Conservation (phyloP, 257 asterid genomes). For the Schizonepeta tenuifolia region DNA sequence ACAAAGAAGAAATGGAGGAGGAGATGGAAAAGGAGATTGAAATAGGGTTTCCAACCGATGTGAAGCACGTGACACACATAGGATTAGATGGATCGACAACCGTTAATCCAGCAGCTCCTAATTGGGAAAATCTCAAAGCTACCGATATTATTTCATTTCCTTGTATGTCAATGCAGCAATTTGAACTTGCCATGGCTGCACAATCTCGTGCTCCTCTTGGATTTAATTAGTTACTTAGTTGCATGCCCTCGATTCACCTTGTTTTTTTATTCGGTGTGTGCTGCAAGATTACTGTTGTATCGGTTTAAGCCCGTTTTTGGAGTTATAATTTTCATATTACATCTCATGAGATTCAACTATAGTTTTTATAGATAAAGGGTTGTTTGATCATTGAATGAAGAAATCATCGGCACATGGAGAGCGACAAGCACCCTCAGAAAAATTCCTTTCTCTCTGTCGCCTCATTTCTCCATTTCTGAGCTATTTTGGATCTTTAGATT, state of each 20-base stretch:
- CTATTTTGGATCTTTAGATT: too few relatives aligned
- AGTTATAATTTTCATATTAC: too few relatives aligned
- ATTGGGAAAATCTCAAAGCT: slow-evolving; percentile 44
- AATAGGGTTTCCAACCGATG: slow-evolving; percentile 69
- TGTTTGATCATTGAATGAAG: too few relatives aligned
- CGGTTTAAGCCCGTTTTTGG: too few relatives aligned
- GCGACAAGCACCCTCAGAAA: too few relatives aligned
- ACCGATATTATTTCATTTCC: slow-evolving; percentile 50
- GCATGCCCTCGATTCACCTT: neutral
- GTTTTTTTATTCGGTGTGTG: too few relatives aligned
- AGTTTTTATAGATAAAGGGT: too few relatives aligned
- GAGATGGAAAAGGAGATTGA: slow-evolving; percentile 47
- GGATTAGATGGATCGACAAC: slow-evolving; percentile 65
- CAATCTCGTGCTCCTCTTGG: slow-evolving; percentile 42
- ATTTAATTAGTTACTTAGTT: neutral
- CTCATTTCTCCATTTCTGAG: too few relatives aligned
- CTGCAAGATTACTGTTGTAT: neutral
- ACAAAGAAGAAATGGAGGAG: slow-evolving; percentile 44
- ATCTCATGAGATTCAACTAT: neutral
- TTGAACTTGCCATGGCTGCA: slow-evolving; percentile 64
- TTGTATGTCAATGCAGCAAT: slow-evolving; percentile 54
- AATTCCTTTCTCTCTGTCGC: too few relatives aligned
- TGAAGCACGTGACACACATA: slow-evolving; percentile 66
- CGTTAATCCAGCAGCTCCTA: slow-evolving; percentile 39
- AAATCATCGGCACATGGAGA: too few relatives aligned